Percentiles rank a stretch among this genome's conserved stretches.
phyloP scores from a whole-genome alignment of 2,329 filamentous ascomycete genomes.

The Sporothrix globosa region DNA sequence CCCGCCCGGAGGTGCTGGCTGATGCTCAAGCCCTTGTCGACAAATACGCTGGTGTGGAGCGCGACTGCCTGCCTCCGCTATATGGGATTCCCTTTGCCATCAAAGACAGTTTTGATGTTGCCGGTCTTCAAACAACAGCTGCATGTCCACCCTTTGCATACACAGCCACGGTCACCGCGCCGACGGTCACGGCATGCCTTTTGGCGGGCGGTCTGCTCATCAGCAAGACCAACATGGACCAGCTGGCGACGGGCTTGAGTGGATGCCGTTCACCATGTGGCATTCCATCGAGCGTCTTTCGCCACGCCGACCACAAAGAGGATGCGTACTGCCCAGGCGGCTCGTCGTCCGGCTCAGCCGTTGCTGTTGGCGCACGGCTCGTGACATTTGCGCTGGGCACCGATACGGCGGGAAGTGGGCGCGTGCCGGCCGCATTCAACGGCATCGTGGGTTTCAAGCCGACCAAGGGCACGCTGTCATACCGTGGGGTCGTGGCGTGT shows the following conservation, averaged over 20 bases:
- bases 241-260: conserved; percentile 63
- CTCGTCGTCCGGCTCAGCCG: conserved; percentile 59
- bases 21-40: conserved; percentile 48
- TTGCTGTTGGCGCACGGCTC: conserved; percentile 57
- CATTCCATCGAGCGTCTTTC: conserved; percentile 46
- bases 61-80: conserved; percentile 49
- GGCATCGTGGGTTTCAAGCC: conserved; percentile 57
- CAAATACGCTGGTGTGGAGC: conserved; percentile 44
- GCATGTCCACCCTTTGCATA: conserved; percentile 56
- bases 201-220: conserved; percentile 58
- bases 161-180: conserved; percentile 50
- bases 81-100: conserved; percentile 61
- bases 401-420: conserved; percentile 58
- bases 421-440: conserved; percentile 59
- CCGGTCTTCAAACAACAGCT: conserved; percentile 54
- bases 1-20: conserved; percentile 46
- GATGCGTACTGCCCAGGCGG: conserved; percentile 48
- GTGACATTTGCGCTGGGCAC: conserved; percentile 61
- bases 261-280: conserved; percentile 61
- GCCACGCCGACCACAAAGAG: conserved; percentile 29
- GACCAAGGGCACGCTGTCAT: conserved; percentile 55
- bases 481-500: conserved; percentile 46
- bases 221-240: conserved; percentile 63
- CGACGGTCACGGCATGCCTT: conserved; percentile 52
- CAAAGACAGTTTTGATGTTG: conserved; percentile 61